Evolutionary conservation across 2,329 filamentous ascomycete genomes (phyloP), one percentile per base, ranked within the genome.

Genomic region (Botryosphaeria agaves): DNA sequence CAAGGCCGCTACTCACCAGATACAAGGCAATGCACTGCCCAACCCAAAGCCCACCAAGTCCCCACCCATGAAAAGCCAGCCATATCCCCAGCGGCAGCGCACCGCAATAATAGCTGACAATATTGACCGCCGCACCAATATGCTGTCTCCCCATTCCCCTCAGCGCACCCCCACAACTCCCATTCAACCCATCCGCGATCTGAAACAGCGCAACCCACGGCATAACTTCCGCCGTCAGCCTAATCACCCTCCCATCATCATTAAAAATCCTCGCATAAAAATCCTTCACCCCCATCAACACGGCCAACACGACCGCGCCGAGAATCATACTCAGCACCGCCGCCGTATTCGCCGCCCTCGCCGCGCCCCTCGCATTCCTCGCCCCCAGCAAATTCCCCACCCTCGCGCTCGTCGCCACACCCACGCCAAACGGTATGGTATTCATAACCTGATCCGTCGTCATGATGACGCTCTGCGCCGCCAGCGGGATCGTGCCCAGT

Each of bases 191-290:
- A 47, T 92, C 83, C 0, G 83, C 82, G 35, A 92, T 85, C 56
- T 92, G 83, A 53, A 92, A 92, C 2, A 92, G 59, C 1, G 83
- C 84, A 1, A 92, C 83, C 42, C 75, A 87, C 0, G 84, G 84
- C 61, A 92, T 74, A 16, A 92, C 77, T 11, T 75, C 58, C 1
- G 76, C 70, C 0, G 84, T 85, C 1, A 92, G 66, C 6, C 49
- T 57, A 26, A 91, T 63, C 0, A 92, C 83, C 0, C 64, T 54
- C 14, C 68, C 53, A 41, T 92, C 81, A 37, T 84, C 68, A 43
- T 85, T 91, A 59, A 92, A 92, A 2, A 91, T 67, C 32, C 69
- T 68, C 0, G 77, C 83, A 39, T 87, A 84, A 15, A 74, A 62
- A 40, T 83, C 58, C 37, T 75, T 76, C 3, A 76, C 75, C 1